These are phyloP conservation scores for Neurospora sp. DNA, from an alignment of 495 filamentous ascomycete genomes.

Conservation along the genomic window DNA sequence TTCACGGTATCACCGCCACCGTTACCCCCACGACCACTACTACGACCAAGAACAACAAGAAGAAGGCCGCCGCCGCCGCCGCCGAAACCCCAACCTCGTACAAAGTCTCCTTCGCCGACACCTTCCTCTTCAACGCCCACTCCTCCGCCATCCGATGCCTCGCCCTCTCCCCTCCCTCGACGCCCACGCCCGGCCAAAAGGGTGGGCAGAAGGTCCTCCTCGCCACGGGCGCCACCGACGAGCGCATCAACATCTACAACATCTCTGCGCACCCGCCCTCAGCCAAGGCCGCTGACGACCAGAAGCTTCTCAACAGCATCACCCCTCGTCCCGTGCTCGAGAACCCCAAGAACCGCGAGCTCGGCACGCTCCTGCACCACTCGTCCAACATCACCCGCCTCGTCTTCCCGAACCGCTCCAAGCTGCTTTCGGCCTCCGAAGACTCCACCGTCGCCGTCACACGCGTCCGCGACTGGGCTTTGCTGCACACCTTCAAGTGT, in stretches of 20 bases:
- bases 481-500: slow-evolving; percentile 82
- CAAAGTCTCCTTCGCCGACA: slow-evolving; percentile 69
- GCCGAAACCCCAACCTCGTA: slow-evolving; percentile 1
- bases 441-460: slow-evolving; percentile 84
- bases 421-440: slow-evolving; percentile 73
- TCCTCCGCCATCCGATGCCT: slow-evolving; percentile 81
- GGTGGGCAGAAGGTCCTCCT: slow-evolving; percentile 61
- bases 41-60: slow-evolving; percentile 6
- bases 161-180: slow-evolving; percentile 71
- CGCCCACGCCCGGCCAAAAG: slow-evolving; percentile 39
- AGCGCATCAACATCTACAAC: slow-evolving; percentile 89
- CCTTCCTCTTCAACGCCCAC: slow-evolving; percentile 93
- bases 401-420: slow-evolving; percentile 74
- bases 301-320: slow-evolving; percentile 47
- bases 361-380: slow-evolving; percentile 84
- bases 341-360: slow-evolving; percentile 76
- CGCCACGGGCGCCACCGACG: slow-evolving; percentile 83
- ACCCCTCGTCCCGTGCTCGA: slow-evolving; percentile 60
- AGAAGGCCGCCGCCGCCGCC: not conserved
- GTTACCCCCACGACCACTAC: slow-evolving; percentile 33
- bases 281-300: slow-evolving; percentile 26
- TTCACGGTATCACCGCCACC: slow-evolving; percentile 82
- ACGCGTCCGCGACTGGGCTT: slow-evolving; percentile 77
- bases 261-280: slow-evolving; percentile 63
- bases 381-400: slow-evolving; percentile 66